A percentile compares a stretch with the other conserved stretches of the same genome.
Evolutionary conservation across 75 land plant species (phyloP).

Genomic region (Pseudotsuga menziesii): DNA sequence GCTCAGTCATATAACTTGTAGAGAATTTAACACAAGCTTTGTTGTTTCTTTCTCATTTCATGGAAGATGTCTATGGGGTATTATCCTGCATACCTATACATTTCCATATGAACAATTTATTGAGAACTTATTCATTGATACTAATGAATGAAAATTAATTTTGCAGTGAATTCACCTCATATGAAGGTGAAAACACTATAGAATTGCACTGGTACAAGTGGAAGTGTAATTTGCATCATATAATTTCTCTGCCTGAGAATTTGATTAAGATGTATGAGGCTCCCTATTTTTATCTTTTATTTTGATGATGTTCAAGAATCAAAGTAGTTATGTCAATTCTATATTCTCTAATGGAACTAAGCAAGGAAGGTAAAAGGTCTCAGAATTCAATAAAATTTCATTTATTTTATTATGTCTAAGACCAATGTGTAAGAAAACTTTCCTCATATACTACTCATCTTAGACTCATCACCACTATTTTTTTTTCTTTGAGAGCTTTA

Average conservation of each 20-base stretch:
- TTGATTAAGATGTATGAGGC: too few relatives aligned
- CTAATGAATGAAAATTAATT: not conserved
- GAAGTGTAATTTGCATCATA: slow-evolving; percentile 80
- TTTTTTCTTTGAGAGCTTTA: too few relatives aligned
- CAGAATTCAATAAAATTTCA: too few relatives aligned
- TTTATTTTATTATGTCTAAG: too few relatives aligned
- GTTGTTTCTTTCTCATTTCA: slow-evolving; percentile 52
- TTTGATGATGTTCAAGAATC: too few relatives aligned
- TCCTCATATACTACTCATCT: too few relatives aligned
- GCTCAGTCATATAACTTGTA: slow-evolving; percentile 5
- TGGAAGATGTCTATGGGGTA: slow-evolving; percentile 63
- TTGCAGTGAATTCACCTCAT: slow-evolving; percentile 78
- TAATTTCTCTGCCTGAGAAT: slow-evolving; percentile 14
- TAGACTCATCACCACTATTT: too few relatives aligned
- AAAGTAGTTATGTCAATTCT: too few relatives aligned
- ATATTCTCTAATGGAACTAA: too few relatives aligned
- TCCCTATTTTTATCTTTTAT: too few relatives aligned
- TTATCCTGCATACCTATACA: not conserved
- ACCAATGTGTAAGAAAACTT: too few relatives aligned
- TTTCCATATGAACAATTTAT: not conserved
- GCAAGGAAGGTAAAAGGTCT: too few relatives aligned
- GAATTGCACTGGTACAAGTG: slow-evolving; percentile 64
- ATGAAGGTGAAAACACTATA: slow-evolving; percentile 83
- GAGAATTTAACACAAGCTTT: slow-evolving; percentile 57
- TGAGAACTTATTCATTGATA: not conserved